Evolutionary conservation across 2,329 filamentous ascomycete genomes (phyloP), one percentile per base, ranked within the genome.

Genomic region (Fusarium sp.): DNA sequence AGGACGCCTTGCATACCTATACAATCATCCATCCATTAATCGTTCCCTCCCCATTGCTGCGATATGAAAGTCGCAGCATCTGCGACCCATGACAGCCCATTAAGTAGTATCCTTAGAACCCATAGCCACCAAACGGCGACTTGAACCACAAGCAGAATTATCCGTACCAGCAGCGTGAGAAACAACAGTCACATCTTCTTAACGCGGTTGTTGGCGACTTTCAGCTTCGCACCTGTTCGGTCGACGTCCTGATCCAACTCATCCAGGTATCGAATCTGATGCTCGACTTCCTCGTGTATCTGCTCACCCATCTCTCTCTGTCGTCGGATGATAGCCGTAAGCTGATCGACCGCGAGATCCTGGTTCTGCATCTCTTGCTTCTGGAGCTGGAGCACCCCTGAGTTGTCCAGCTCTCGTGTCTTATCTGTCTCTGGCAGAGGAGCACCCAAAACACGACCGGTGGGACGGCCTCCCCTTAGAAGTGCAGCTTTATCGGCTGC

Each of bases 251-350:
- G 83, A 68, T 91, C 89, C 66, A 94, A 77, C 70, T 88, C 79
- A 14, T 88, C 86, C 30, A 96, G 82, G 87, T 93, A 88, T 77
- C 88, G 86, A 57, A 89, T 91, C 82, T 95, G 92, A 70, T 88
- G 80, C 55, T 89, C 86, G 59, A 94, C 85, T 82, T 95, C 93
- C 51, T 90, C 87, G 68, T 92, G 87, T 75, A 96, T 94, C 59
- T 89, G 86, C 48, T 93, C 82, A 1, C 92, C 92, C 87, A 95
- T 92, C 79, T 94, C 90, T 75, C 88, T 90, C 82, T 95, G 91
- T 62, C 91, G 83, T 49, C 89, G 83, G 48, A 95, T 90, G 49
- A 93, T 90, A 69, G 88, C 88, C 3, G 87, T 85, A 58, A 96
- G 81, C 72, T 88, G 84, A 20, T 91, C 86, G 4, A 96, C 86